Evolutionary conservation across 2,329 filamentous ascomycete species (phyloP).

Genomic region (Penicillium sp.): DNA sequence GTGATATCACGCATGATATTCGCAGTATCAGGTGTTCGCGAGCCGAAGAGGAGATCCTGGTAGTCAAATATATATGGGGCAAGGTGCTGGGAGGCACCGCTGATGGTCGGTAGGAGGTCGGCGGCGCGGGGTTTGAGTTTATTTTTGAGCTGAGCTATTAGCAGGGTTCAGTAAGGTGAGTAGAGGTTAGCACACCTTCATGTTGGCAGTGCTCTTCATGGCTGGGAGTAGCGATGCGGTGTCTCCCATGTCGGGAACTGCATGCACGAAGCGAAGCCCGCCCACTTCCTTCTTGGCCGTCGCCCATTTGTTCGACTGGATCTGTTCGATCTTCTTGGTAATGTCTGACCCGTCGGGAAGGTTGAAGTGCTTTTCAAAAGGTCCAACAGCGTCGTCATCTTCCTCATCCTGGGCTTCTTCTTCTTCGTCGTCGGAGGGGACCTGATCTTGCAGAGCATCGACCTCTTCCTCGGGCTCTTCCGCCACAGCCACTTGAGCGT

Average conservation of each 20-base stretch:
- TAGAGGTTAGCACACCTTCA: conserved; percentile 36
- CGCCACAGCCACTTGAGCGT: conserved; percentile 23
- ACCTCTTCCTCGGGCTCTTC: conserved; percentile 48
- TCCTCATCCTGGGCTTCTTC: conserved; percentile 30
- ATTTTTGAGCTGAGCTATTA: conserved; percentile 65
- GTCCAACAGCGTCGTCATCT: conserved; percentile 60
- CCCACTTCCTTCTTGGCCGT: conserved; percentile 44
- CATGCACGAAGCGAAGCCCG: conserved; percentile 35
- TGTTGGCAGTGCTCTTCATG: conserved; percentile 35
- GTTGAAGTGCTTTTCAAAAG: conserved; percentile 81
- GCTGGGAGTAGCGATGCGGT: conserved; percentile 31
- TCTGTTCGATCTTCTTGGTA: conserved; percentile 53
- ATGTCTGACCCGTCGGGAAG: conserved; percentile 67
- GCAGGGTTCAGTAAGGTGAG: background rate
- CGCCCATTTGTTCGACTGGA: conserved; percentile 55
- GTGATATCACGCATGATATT: conserved; percentile 70
- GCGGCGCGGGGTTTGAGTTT: conserved; percentile 63
- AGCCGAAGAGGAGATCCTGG: conserved; percentile 76
- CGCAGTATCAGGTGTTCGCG: conserved; percentile 71
- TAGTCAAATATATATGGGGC: conserved; percentile 80
- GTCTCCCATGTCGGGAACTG: conserved; percentile 34
- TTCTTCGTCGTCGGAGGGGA: conserved; percentile 49
- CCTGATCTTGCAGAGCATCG: conserved; percentile 53
- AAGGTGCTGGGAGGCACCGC: conserved; percentile 66
- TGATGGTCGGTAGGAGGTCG: conserved; percentile 62